Evolutionary conservation across 2,329 filamentous ascomycete species (phyloP), one percentile per base, ranked within the genome.

Genomic region (Pezicula carpinea): DNA sequence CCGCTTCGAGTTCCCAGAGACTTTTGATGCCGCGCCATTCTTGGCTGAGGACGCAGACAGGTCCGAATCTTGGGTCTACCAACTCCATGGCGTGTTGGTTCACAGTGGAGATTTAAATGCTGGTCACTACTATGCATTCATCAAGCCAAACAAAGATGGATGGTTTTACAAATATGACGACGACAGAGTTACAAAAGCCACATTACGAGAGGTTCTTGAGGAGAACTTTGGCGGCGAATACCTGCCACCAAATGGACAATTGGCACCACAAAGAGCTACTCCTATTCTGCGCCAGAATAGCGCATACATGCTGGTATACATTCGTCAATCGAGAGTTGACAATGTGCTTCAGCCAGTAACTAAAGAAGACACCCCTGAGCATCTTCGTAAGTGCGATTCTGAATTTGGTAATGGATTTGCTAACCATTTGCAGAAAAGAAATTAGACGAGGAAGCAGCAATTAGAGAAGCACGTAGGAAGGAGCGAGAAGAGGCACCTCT

Each of bases 261-360:
- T 69, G 11, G 73, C 74, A 2, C 65, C 69, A n/a, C 72, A 75
- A 42, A 82, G 79, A 64, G 77, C 78, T 61, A 66, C 72, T 3
- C 78, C 80, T 1, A 66, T 81, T 14, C 77, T 84, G 69, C 76
- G 82, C 45, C 79, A 82, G 51, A 85, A 83, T 68, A 99, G 91
- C 65, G 95, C 93, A 5, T 99, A 99, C 74, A 99, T 99, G 93
- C 70, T 99, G 74, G 95, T 99, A 2, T 99, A 99, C 63, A 89
- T 99, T 55, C 85, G 93, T 39, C 88, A 96, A 64, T 87, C 85
- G 43, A 81, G 85, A 47, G 69, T 95, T n/a, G 87, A 96, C 61
- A 77, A 87, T 55, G 84, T 97, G 40, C 75, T 99, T 44, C 80
- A 85, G 35, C 80, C 83, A 0, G 86, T 93, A 32, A 77, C 79